Conservation (phyloP, 2,329 filamentous ascomycete genomes). For the Canariomyces notabilis region DNA sequence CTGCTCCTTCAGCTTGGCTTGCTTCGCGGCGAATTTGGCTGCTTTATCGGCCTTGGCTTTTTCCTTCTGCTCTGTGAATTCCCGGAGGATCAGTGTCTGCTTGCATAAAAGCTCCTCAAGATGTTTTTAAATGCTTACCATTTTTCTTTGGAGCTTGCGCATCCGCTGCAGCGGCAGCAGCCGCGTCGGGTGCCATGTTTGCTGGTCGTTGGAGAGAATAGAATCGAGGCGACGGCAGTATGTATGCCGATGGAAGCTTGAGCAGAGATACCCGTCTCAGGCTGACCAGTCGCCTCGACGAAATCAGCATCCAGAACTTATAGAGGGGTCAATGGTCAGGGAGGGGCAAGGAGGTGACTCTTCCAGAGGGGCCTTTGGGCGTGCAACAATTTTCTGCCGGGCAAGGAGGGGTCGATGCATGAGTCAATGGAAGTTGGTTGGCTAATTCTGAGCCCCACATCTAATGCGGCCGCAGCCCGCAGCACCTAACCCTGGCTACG, state of each 20-base stretch:
- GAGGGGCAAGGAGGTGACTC: conserved; percentile 18
- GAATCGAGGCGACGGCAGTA: conserved; percentile 17
- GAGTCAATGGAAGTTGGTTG: conserved; percentile 9
- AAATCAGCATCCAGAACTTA: conserved; percentile 24
- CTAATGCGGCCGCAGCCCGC: no score
- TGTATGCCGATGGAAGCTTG: conserved; percentile 17
- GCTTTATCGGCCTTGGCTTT: conserved; percentile 26
- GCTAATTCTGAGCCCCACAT: no score
- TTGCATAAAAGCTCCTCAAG: no score
- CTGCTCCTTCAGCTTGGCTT: conserved; percentile 19
- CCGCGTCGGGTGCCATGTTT: conserved; percentile 21
- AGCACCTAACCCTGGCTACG: no score
- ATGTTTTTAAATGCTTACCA: conserved; percentile 15
- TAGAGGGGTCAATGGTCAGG: conserved; percentile 20
- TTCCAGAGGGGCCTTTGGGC: conserved; percentile 14
- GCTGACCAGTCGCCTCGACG: conserved; percentile 23
- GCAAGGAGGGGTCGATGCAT: conserved; percentile 11
- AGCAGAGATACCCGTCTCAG: conserved; percentile 21
- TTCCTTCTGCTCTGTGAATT: conserved; percentile 21
- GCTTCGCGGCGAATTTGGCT: conserved; percentile 27
- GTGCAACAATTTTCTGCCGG: conserved; percentile 19
- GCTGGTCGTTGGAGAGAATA: conserved; percentile 15
- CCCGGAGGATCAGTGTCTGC: no score
- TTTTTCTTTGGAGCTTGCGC: conserved; percentile 20
- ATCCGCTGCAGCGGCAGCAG: conserved; percentile 9